Evolutionary conservation across 2,329 filamentous ascomycete species (phyloP).

Genomic region (Penicillium palitans): DNA sequence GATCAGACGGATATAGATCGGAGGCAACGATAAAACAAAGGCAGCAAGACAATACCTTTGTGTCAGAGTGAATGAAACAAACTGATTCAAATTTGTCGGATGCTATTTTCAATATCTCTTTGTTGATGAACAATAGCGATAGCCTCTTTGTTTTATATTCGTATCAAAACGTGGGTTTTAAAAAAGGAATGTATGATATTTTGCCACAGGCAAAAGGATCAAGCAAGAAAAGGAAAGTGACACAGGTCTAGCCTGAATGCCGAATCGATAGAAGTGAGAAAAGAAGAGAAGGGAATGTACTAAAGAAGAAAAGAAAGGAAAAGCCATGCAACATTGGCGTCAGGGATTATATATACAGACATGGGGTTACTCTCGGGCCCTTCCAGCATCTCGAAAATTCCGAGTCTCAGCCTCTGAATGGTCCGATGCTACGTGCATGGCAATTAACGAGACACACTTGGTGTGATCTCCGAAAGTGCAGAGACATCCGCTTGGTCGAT

Average conservation of each 20-base stretch:
- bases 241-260: conserved; percentile 40
- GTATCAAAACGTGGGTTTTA: not conserved
- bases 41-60: conserved; percentile 31
- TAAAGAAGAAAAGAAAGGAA: conserved; percentile 19
- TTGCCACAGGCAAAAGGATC: conserved; percentile 37
- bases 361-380: conserved; percentile 9
- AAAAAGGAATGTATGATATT: conserved; percentile 33
- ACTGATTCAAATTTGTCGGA: not conserved
- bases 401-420: conserved; percentile 7
- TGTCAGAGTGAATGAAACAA: conserved; percentile 16
- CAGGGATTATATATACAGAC: conserved; percentile 25
- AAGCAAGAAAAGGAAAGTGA: conserved; percentile 32
- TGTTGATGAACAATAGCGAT: conserved; percentile 1
- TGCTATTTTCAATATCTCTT: not conserved
- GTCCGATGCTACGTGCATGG: conserved; percentile 7
- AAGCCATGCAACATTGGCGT: conserved; percentile 17
- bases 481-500: conserved; percentile 3
- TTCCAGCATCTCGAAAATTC: conserved; percentile 2
- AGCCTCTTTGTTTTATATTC: conserved; percentile 3
- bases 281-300: conserved; percentile 26
- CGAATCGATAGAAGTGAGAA: conserved; percentile 26
- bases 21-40: conserved; percentile 1
- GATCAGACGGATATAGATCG: not conserved
- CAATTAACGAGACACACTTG: conserved; percentile 25
- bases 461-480: not conserved